These are phyloP conservation scores for Fusarium sp. DNA, from an alignment of 2,329 filamentous ascomycete genomes.

Conservation along the genomic window DNA sequence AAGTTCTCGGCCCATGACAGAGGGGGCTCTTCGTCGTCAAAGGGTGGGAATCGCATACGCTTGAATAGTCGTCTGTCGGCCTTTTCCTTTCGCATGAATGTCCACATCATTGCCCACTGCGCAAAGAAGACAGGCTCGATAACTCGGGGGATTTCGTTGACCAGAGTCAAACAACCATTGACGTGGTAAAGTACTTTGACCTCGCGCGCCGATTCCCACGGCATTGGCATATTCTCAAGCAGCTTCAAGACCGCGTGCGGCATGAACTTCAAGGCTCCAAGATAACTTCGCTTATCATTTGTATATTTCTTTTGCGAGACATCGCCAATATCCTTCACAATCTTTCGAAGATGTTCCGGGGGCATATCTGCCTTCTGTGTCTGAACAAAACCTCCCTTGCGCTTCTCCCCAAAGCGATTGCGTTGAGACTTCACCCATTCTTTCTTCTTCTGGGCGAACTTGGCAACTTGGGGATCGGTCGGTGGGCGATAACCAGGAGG, in stretches of 20 bases:
- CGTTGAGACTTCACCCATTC: conserved; percentile 95
- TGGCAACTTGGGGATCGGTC: conserved; percentile 86
- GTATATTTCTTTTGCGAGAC: conserved; percentile 99
- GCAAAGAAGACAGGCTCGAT: conserved; percentile 98
- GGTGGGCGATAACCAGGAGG: conserved; percentile 88
- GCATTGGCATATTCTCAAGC: conserved; percentile 99
- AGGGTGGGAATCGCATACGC: conserved; percentile 98
- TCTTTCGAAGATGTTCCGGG: conserved; percentile 97
- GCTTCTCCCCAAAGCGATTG: conserved; percentile 95
- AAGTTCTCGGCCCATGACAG: conserved; percentile 99
- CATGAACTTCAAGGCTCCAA: conserved; percentile 99
- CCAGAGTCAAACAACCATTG: conserved; percentile 95
- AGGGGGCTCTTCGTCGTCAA: conserved; percentile 98
- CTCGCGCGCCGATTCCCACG: conserved; percentile 95
- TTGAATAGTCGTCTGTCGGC: conserved; percentile 97
- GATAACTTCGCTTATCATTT: conserved; percentile 96
- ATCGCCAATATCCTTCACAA: conserved; percentile 98
- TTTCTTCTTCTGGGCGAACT: conserved; percentile 98
- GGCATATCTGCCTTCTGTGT: conserved; percentile 99
- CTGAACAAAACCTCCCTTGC: conserved; percentile 95
- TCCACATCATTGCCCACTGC: conserved; percentile 99
- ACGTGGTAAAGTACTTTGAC: conserved; percentile 99
- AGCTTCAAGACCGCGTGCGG: conserved; percentile 97
- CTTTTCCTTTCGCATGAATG: conserved; percentile 97
- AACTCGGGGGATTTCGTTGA: conserved; percentile 96